phyloP scores from a whole-genome alignment of 805 yeast species.

The Candida koratica region DNA sequence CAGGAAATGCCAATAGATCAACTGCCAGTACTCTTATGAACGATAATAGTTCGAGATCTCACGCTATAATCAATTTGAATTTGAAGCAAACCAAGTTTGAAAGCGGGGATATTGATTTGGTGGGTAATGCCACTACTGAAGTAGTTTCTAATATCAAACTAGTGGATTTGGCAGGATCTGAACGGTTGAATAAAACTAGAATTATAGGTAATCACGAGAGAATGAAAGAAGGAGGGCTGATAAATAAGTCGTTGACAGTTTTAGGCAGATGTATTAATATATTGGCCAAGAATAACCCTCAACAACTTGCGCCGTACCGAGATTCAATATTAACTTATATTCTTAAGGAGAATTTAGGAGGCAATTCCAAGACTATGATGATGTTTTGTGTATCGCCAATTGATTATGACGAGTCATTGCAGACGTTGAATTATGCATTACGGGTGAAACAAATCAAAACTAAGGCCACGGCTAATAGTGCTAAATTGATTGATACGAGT shows the following conservation, averaged over 20 bases:
- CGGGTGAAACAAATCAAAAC: conserved; percentile 69
- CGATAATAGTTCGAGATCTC: conserved; percentile 71
- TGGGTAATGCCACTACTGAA: conserved; percentile 42
- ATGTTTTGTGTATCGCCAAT: conserved; percentile 82
- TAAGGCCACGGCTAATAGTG: conserved; percentile 46
- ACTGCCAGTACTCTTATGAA: conserved; percentile 75
- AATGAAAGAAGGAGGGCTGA: conserved; percentile 70
- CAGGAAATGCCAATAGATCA: conserved; percentile 56
- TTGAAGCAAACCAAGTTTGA: conserved; percentile 53
- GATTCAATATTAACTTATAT: conserved; percentile 76
- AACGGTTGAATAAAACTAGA: conserved; percentile 60
- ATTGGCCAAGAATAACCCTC: conserved; percentile 43
- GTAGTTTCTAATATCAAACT: conserved; percentile 59
- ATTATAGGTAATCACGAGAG: conserved; percentile 52
- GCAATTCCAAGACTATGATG: conserved; percentile 83
- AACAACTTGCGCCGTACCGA: conserved; percentile 53
- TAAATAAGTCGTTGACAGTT: conserved; percentile 74
- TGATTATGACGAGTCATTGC: conserved; percentile 72
- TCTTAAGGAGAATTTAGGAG: conserved; percentile 71
- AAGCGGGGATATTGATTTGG: conserved; percentile 15
- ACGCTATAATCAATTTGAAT: conserved; percentile 66
- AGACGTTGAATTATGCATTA: conserved; percentile 74
- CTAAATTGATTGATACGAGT: conserved; percentile 25
- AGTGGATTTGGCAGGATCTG: conserved; percentile 84
- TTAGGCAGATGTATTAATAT: conserved; percentile 63